phyloP scores from a whole-genome alignment of 2,329 filamentous ascomycete genomes.

The Claviceps africana region DNA sequence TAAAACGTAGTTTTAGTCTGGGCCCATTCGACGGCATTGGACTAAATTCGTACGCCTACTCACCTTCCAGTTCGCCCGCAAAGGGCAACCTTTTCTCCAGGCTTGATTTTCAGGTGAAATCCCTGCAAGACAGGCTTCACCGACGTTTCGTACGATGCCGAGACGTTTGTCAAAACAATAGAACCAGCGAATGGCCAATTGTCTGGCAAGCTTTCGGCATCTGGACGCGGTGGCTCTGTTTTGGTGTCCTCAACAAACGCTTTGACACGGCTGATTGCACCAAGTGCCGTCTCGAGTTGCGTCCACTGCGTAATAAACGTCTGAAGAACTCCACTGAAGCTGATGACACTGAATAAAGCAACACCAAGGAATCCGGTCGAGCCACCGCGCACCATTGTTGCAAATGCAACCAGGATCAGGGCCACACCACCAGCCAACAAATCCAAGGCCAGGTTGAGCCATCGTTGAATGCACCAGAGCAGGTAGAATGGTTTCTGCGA shows the following conservation, averaged over 20 bases:
- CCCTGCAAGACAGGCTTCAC: constrained; percentile 14
- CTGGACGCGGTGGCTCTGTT: constrained; percentile 11
- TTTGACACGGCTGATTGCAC: constrained; percentile 15
- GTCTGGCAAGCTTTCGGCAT: constrained; percentile 8
- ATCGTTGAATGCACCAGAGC: constrained; percentile 33
- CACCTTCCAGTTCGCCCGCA: constrained; percentile 30
- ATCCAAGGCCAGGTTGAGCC: constrained; percentile 34
- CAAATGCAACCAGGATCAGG: constrained; percentile 28
- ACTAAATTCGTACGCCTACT: background rate
- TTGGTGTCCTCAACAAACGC: constrained; percentile 12
- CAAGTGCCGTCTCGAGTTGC: constrained; percentile 14
- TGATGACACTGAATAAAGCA: constrained; percentile 16
- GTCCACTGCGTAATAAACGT: constrained; percentile 21
- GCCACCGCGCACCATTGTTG: constrained; percentile 20
- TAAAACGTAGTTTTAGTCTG: background rate
- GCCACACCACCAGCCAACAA: constrained; percentile 30
- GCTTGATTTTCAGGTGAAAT: constrained; percentile 16
- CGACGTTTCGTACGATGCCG: constrained; percentile 16
- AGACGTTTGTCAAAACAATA: constrained; percentile 15
- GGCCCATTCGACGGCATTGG: background rate
- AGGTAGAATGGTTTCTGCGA: constrained; percentile 24
- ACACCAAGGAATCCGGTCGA: constrained; percentile 16
- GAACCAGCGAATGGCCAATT: constrained; percentile 14
- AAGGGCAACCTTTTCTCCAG: constrained; percentile 25
- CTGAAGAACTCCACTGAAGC: constrained; percentile 16